Base-by-base conservation (phyloP, 768 basidiomycete genomes). In the Boletus subcaerulescens region DNA sequence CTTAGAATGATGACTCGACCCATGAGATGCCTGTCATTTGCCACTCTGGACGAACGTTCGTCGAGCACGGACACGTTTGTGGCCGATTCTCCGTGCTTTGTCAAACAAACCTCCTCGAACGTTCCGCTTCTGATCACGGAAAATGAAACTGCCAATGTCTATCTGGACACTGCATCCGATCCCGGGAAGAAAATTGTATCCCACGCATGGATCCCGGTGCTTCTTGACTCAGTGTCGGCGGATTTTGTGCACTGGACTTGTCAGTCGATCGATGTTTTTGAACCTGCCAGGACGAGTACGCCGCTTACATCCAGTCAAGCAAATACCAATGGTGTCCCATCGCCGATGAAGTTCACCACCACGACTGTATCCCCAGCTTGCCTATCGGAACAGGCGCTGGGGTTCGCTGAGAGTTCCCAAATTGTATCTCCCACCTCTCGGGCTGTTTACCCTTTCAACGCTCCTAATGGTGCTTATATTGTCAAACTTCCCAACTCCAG, bases 41-140 rank as follows among this genome's bases (percentile, higher is more conserved):
- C 45, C 48, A 48, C 52, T 26, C 35, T 52, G 26, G 48, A 41
- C n/a, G 45, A 67, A 14, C 56, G 44, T 33, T 47, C 65, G 11
- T 42, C 59, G 13, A 64, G 54, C 20, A 58, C 55, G 10, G 65
- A 61, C 35, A 67, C 64, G 7, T 67, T 61, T 29, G 65, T 67
- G 26, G 50, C 55, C 18, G 60, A 65, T 41, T 65, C 64, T 36
- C 62, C 64, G 1, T 65, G 62, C 42, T 48, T 15, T 33, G 20
- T 29, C 41, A 64, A 59, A 45, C 52, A 40, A 14, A n/a, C 36
- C 2, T 40, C 38, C 4, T 56, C 43, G 15, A 53, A 60, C 26
- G 17, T 48, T 20, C 57, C 62, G 0, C n/a, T 47, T 36, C 46
- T 57, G 31, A 22, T 61, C 12, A 35, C 44, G 26, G 22, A 22